These are phyloP conservation scores for Knoxia roxburghii DNA, from an alignment of 257 asterid species.

Conservation along the genomic window DNA sequence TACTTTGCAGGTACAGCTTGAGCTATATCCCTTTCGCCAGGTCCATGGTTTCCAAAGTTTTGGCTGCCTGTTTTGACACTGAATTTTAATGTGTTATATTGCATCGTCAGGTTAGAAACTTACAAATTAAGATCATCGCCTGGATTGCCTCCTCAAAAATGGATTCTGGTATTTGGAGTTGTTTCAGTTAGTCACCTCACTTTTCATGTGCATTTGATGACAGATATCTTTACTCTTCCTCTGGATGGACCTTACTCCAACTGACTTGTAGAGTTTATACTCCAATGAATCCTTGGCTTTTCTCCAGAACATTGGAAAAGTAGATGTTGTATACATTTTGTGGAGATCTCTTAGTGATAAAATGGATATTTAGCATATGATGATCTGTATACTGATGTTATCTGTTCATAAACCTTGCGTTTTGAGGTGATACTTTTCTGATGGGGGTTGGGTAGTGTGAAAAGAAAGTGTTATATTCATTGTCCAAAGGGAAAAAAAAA, in stretches of 20 bases:
- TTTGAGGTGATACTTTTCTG: neutral
- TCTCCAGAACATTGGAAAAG: neutral
- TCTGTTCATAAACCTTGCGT: neutral
- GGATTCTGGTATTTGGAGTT: constrained; percentile 1
- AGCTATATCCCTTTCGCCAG: constrained; percentile 96
- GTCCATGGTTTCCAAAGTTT: constrained; percentile 88
- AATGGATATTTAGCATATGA: neutral
- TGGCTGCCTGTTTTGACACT: constrained; percentile 88
- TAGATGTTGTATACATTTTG: constrained; percentile 5
- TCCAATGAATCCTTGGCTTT: neutral
- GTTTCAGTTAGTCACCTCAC: constrained; percentile 13
- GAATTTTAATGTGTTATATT: constrained; percentile 46
- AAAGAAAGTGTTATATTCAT: neutral
- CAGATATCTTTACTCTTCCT: neutral
- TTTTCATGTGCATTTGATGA: neutral
- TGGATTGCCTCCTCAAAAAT: neutral
- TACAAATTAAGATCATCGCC: constrained; percentile 6
- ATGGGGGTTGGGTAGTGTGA: neutral
- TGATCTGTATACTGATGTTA: constrained; percentile 2
- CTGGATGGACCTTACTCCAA: neutral
- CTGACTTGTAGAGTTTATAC: neutral
- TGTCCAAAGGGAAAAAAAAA: neutral
- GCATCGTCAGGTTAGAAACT: constrained; percentile 17
- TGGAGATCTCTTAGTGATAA: neutral
- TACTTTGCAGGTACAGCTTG: constrained; percentile 82